Base-by-base conservation (phyloP, 441 rosid species). In the Omphalea diandra region DNA sequence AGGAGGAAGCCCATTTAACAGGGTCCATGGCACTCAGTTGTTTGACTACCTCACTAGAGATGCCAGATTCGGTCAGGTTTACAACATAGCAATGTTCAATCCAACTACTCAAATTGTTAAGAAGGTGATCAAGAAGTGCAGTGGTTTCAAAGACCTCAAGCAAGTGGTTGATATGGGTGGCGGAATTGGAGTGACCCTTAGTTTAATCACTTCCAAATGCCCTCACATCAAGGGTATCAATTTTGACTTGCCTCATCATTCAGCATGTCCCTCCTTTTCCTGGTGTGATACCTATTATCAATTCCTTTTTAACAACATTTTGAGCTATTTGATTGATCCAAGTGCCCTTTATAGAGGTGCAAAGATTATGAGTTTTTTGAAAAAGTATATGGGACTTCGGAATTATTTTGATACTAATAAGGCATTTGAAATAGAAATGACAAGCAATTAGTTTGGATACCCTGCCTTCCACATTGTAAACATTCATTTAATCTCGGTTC, bases 101-200 rank as follows among this genome's bases (percentile, higher is more conserved):
- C 84, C 79, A 62, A 84, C 97, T 5, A 81, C 86, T 33, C 73
- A 85, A 38, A 73, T 80, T 66, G 87, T 86, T 85, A 86, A 83
- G 81, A 83, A 81, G 63, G 69, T 88, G 69, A 87, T 90, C 2
- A 87, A 87, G 63, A 73, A 69, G 17, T 90, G 86, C 74, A 80
- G 66, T 40, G 93, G 91, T 38, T 88, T 90, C 8, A 82, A 86
- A 82, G 83, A 8, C 79, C 83, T 50, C 65, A 75, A 20, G 73
- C 88, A 61, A 7, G 47, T 85, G 54, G 91, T 87, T 7, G 93
- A 90, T 54, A 91, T 90, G 24, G 94, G 94, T 4, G 93, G 93
- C 35, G 92, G 97, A 46, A 76, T 72, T 17, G 92, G 94, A 12
- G 82, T 84, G 38, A 69, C 83, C 3, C 90, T 88, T 50, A 79